Evolutionary conservation across 225 moss, liverwort and hornwort genomes (phyloP), one percentile per base, ranked within the genome.

Genomic region (Antitrichia curtipendula): DNA sequence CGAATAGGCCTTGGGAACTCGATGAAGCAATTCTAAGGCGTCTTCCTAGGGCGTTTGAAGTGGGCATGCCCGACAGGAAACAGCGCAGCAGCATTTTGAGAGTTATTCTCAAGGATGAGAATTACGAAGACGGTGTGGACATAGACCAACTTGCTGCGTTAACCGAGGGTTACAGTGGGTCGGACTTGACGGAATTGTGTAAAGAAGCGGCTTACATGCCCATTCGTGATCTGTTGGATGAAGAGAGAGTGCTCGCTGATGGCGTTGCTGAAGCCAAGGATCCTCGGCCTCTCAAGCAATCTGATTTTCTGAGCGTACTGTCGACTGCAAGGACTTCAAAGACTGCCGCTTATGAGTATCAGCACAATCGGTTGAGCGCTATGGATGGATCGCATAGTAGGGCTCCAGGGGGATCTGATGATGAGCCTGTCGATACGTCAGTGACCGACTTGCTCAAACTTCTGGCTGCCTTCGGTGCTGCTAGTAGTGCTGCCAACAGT

Each of bases 1-100:
- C 97, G 45, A 97, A 97, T 60, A 95, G 97, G 84, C 97, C 97
- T 76, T 97, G 96, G 84, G 97, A 97, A 89, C 94, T 96, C 53
- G 97, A 97, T 90, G 97, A 97, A 88, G 97, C 97, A 78, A 97
- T 97, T 88, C 88, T 97, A 27, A 94, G 96, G 84, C 95, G 97
- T 80, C 90, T 91, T 43, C 91, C 91, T 8, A 87, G 91, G 86
- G 91, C 93, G 22, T 93, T 97, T 87, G 96, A 96, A 94, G 97
- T 97, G 22, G 97, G 96, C 77, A 94, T 97, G 84, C 97, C 97
- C 38, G 97, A 97, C 86, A 87, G 82, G 54, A 90, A 90, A 79
- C 95, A 97, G 79, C 94, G 97, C 77, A 91, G 90, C 63, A 96
- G 95, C 72, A 97, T 97, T 84, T 86, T 97, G 83, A 93, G 78